Base-by-base conservation (phyloP, 2,329 filamentous ascomycete genomes). In the Pseudogymnoascus sp. region DNA sequence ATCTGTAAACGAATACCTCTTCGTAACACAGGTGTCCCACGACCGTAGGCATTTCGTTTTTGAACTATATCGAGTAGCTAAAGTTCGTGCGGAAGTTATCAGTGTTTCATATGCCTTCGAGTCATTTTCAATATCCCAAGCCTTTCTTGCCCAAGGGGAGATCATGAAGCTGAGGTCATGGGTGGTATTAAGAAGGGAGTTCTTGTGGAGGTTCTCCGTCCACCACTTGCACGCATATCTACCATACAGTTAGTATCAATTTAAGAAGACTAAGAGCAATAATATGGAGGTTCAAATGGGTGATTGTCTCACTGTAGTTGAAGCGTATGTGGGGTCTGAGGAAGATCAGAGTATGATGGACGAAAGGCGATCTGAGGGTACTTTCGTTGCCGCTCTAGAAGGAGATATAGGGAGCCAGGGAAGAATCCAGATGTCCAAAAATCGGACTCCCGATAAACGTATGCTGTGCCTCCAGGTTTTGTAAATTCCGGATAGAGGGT, bases 391-490 rank as follows among this genome's bases (percentile, higher is more conserved):
- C 76, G 63, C 63, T 77, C 72, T 4, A 79, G 69, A 0, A 81
- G 70, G 0, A 76, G 69, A 62, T 79, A 79, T 1, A 81, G 65
- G 2, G 72, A 74, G 0, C 79, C 79, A 0, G 78, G 78, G 62
- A 81, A 80, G 72, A 81, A 81, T 0, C 79, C 78, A 1, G 75
- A 78, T 0, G 78, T 80, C 79, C 79, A 81, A 63, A 80, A 80
- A 8, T 76, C 72, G 0, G 74, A 69, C 28, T 74, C 71, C 11
- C 77, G 71, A 62, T 79, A 76, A 16, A 76, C 72, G 63, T 80
- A 80, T 12, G 66, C 69, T 0, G 68, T 71, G 0, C 71, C 69
- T 7, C 71, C 72, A n/a, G 75, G 74, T 25, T 74, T 68, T 8
- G 75, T 77, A 64, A 77, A 76, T 64, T 77, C 76, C 1, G 75